These are phyloP conservation scores for Grosmannia huntii DNA, from an alignment of 2,329 filamentous ascomycete genomes.

Conservation along the genomic window DNA sequence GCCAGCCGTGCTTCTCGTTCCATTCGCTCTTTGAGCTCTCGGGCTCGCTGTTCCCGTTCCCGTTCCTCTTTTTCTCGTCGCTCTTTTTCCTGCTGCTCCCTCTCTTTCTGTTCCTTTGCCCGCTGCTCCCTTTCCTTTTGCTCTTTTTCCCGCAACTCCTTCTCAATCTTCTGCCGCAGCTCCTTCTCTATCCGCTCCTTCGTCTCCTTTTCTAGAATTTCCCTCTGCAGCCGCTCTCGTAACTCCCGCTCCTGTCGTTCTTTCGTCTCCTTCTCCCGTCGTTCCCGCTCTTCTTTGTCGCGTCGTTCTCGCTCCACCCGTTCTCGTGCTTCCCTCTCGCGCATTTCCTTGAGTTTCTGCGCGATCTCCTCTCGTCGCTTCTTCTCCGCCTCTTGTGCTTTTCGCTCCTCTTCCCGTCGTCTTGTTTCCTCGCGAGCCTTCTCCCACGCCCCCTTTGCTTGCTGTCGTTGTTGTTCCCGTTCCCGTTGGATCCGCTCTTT, in stretches of 20 bases:
- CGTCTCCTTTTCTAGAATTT: constrained; percentile 33
- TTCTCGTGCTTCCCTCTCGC: constrained; percentile 19
- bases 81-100: constrained; percentile 20
- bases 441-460: constrained; percentile 46
- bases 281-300: constrained; percentile 19
- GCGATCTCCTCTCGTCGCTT: constrained; percentile 45
- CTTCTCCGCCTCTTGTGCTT: constrained; percentile 45
- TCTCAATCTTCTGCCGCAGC: constrained; percentile 22
- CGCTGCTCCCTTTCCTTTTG: constrained; percentile 1
- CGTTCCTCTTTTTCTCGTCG: constrained; percentile 17
- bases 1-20: constrained; percentile 17
- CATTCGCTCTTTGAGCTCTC: constrained; percentile 28
- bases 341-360: constrained; percentile 22
- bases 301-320: constrained; percentile 18
- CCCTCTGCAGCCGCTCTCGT: constrained; percentile 20
- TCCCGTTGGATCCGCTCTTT: constrained; percentile 4
- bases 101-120: constrained; percentile 16
- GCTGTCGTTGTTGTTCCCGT: constrained; percentile 5
- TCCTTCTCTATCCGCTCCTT: constrained; percentile 22
- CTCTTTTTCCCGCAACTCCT: constrained; percentile 16
- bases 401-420: constrained; percentile 51
- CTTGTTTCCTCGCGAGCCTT: constrained; percentile 56
- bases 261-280: constrained; percentile 17
- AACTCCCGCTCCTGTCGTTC: constrained; percentile 21
- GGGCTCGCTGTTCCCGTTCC: constrained; percentile 17